These are phyloP conservation scores for Hypoxylon subgilvum DNA, from an alignment of 495 filamentous ascomycete genomes.

Conservation along the genomic window DNA sequence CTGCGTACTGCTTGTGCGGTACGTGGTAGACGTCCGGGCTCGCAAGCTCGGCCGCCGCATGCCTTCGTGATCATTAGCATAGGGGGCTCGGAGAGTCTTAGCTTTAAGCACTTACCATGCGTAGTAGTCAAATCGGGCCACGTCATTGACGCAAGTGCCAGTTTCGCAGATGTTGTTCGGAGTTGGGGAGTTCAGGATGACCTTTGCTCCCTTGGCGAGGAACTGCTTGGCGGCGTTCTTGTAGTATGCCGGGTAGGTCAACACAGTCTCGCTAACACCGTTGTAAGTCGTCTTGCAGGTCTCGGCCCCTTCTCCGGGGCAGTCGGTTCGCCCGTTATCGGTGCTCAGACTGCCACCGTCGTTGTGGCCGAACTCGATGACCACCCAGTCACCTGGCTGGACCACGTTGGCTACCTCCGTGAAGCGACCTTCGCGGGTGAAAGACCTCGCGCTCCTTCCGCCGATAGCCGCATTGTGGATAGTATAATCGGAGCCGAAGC, in stretches of 20 bases:
- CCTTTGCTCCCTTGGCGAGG: conserved; percentile 61
- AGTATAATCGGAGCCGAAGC: conserved; percentile 38
- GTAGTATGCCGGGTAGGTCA: conserved; percentile 65
- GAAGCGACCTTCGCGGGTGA: conserved; percentile 54
- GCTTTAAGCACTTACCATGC: conserved; percentile 36
- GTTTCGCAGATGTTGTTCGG: conserved; percentile 62
- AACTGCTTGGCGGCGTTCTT: conserved; percentile 61
- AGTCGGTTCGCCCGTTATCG: conserved; percentile 64
- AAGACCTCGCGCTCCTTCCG: conserved; percentile 53
- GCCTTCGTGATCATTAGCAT: conserved; percentile 35
- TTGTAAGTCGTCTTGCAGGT: conserved; percentile 59
- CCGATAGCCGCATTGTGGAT: conserved; percentile 53
- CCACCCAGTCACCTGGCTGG: conserved; percentile 52
- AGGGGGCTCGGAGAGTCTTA: conserved; percentile 22
- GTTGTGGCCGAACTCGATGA: conserved; percentile 59
- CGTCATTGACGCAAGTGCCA: conserved; percentile 51
- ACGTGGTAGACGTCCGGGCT: conserved; percentile 52
- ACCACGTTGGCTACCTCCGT: conserved; percentile 44
- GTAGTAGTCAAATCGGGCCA: conserved; percentile 59
- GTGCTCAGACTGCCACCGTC: conserved; percentile 46
- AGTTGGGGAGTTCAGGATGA: conserved; percentile 63
- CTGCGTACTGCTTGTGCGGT: conserved; percentile 60
- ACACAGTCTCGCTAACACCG: conserved; percentile 59
- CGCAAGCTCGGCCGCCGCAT: conserved; percentile 42
- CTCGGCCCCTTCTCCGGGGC: conserved; percentile 58